Evolutionary conservation across 2,329 filamentous ascomycete genomes (phyloP).

Genomic region (Talaromyces sp.): DNA sequence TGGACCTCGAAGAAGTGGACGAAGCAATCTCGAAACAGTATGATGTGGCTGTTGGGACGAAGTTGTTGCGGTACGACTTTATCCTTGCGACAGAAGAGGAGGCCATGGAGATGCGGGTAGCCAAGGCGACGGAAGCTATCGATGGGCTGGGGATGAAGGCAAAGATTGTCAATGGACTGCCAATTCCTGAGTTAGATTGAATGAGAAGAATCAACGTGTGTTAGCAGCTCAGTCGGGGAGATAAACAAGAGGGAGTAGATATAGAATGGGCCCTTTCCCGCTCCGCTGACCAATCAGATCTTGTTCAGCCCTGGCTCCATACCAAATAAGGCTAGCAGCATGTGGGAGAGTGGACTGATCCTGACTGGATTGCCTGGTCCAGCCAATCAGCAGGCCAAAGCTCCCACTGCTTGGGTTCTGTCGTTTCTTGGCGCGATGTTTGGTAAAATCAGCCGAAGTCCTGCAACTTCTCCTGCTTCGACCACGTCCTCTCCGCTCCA

Average conservation of each 20-base stretch:
- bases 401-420: not conserved
- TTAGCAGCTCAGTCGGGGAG: not conserved
- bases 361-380: not conserved
- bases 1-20: slow-evolving; percentile 55
- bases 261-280: not conserved
- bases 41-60: slow-evolving; percentile 59
- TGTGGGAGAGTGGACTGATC: not conserved
- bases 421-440: not conserved
- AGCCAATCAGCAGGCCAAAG: not conserved
- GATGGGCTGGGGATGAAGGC: slow-evolving; percentile 63
- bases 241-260: not conserved
- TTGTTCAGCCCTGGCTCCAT: not conserved
- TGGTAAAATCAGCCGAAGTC: not conserved
- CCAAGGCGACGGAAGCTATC: slow-evolving; percentile 65
- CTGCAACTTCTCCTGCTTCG: not conserved
- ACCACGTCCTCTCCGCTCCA: not conserved
- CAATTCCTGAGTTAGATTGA: slow-evolving; percentile 65
- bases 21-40: slow-evolving; percentile 58
- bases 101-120: slow-evolving; percentile 61
- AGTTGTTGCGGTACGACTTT: slow-evolving; percentile 69
- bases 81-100: slow-evolving; percentile 70
- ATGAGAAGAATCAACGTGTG: not conserved
- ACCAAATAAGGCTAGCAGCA: not conserved
- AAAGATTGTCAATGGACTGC: slow-evolving; percentile 71
- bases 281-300: not conserved